phyloP scores from a whole-genome alignment of 768 basidiomycete species.

The Pisolithus tinctorius region DNA sequence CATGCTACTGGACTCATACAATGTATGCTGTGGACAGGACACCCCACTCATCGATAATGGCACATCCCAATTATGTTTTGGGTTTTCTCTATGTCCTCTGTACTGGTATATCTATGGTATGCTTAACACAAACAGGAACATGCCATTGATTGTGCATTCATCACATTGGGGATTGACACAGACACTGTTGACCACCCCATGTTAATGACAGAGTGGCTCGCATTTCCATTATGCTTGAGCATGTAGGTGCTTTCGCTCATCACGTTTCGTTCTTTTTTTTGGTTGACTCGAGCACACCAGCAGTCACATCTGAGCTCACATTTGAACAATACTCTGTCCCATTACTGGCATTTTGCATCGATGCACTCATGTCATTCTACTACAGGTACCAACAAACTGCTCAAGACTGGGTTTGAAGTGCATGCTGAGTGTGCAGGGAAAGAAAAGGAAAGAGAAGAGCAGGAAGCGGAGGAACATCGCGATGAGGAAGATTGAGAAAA shows the following conservation, averaged over 20 bases:
- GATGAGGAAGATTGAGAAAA: conserved; percentile 69
- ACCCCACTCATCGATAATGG: conserved; percentile 87
- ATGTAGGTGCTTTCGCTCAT: conserved; percentile 41
- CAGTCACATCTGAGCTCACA: conserved; percentile 93
- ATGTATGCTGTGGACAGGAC: conserved; percentile 37
- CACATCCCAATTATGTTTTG: conserved; percentile 74
- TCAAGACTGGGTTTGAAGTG: conserved; percentile 93
- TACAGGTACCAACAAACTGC: conserved; percentile 71
- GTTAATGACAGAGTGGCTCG: conserved; percentile 88
- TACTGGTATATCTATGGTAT: no score
- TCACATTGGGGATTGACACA: conserved; percentile 77
- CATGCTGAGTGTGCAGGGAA: conserved; percentile 83
- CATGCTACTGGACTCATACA: conserved; percentile 40
- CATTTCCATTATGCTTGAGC: conserved; percentile 87
- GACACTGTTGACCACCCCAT: conserved; percentile 78
- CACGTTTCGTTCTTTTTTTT: not conserved
- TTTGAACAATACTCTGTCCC: conserved; percentile 92
- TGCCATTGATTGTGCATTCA: conserved; percentile 86
- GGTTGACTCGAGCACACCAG: not conserved
- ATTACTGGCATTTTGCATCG: conserved; percentile 79
- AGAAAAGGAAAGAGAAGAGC: conserved; percentile 72
- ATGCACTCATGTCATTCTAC: conserved; percentile 90
- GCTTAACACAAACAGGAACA: conserved; percentile 60
- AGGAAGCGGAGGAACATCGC: conserved; percentile 48
- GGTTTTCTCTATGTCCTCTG: conserved; percentile 49